A percentile compares a stretch with the other conserved stretches of the same genome.
These are phyloP conservation scores for Yamadazyma sp. DNA, from an alignment of 805 yeast species.

Conservation along the genomic window DNA sequence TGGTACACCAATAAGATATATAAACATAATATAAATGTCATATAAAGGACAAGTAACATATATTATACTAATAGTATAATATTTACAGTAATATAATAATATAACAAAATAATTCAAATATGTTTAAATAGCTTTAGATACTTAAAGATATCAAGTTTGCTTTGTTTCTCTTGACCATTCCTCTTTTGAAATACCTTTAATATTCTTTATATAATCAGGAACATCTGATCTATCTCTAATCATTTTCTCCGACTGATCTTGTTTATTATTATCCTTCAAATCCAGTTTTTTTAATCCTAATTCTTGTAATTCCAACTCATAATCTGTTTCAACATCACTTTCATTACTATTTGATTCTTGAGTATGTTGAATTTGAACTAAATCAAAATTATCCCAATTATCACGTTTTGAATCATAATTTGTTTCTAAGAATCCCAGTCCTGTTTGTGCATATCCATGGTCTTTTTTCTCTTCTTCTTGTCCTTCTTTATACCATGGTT, in stretches of 20 bases:
- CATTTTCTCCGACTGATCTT: conserved; percentile 38
- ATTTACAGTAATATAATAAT: too few species aligned
- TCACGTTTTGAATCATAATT: conserved; percentile 72
- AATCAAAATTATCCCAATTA: conserved; percentile 78
- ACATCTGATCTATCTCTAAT: conserved; percentile 71
- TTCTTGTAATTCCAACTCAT: conserved; percentile 34
- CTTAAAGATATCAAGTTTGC: not conserved
- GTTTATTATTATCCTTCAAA: conserved; percentile 20
- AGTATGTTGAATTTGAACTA: conserved; percentile 35
- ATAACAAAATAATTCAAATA: too few species aligned
- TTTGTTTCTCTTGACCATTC: not conserved
- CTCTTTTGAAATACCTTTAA: conserved; percentile 3
- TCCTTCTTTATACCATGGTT: conserved; percentile 36
- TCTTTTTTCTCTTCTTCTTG: conserved; percentile 20
- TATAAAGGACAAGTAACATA: too few species aligned
- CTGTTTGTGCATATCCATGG: conserved; percentile 48
- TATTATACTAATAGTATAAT: too few species aligned
- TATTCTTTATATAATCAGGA: conserved; percentile 62
- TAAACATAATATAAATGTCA: too few species aligned
- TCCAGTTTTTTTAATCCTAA: conserved; percentile 27
- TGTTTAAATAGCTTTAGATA: too few species aligned
- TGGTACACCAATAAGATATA: too few species aligned
- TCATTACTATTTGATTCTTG: conserved; percentile 45
- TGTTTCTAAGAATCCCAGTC: conserved; percentile 54
- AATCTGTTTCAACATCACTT: conserved; percentile 31